Percentiles rank a stretch among this genome's conserved stretches.
Evolutionary conservation across 2,329 filamentous ascomycete genomes (phyloP).

Genomic region (Pestalotiopsis sp.): DNA sequence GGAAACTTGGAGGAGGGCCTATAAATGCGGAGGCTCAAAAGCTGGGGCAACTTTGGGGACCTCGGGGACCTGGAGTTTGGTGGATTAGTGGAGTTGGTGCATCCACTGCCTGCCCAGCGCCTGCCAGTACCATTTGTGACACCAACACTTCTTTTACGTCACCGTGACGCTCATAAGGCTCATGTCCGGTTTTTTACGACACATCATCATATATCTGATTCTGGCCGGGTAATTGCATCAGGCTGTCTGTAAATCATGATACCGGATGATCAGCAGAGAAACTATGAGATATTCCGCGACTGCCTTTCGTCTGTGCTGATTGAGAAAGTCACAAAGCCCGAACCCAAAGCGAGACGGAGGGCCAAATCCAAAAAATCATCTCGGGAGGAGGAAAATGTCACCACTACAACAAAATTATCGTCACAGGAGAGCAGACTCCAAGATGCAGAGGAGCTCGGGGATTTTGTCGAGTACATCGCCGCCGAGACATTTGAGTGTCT

Average conservation of each 20-base stretch:
- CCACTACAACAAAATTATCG: background rate
- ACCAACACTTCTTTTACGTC: slow-evolving; percentile 11
- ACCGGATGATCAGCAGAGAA: slow-evolving; percentile 36
- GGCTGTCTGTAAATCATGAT: background rate
- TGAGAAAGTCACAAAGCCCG: slow-evolving; percentile 53
- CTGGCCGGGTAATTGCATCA: background rate
- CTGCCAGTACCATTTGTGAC: background rate
- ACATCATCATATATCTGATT: background rate
- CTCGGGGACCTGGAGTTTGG: background rate
- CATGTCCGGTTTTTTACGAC: background rate
- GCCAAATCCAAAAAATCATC: slow-evolving; percentile 35
- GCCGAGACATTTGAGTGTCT: slow-evolving; percentile 69
- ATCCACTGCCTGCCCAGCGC: background rate
- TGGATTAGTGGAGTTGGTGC: background rate
- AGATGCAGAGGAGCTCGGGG: slow-evolving; percentile 70
- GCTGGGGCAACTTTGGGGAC: background rate
- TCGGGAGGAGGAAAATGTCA: slow-evolving; percentile 8
- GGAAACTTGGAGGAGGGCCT: background rate
- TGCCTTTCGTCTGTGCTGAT: slow-evolving; percentile 73
- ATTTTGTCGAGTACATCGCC: slow-evolving; percentile 83
- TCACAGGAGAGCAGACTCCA: slow-evolving; percentile 5
- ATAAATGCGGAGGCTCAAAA: background rate
- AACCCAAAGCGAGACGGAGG: slow-evolving; percentile 49
- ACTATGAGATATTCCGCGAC: slow-evolving; percentile 74
- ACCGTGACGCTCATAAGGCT: background rate